A percentile compares a stretch with the other conserved stretches of the same genome.
Evolutionary conservation across 129 eudicot species (phyloP).

Genomic region (Apium graveolens): DNA sequence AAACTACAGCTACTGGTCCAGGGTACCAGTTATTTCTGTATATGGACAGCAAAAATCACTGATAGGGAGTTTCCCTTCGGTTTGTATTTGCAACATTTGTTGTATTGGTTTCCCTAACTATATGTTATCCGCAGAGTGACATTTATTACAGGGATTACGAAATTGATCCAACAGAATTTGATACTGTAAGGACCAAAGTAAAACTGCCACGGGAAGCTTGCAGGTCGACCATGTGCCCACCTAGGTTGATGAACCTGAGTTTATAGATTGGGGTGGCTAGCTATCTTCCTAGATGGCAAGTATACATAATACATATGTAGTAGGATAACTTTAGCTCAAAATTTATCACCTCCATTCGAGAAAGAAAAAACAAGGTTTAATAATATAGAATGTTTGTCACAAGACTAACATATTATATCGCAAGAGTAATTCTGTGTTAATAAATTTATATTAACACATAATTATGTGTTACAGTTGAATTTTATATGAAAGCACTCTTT

Average conservation of each 20-base stretch:
- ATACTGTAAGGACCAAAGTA: constrained; percentile 4
- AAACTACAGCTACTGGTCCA: background rate
- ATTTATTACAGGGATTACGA: background rate
- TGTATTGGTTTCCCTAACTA: background rate
- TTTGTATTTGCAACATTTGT: background rate
- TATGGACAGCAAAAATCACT: background rate
- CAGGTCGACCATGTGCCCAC: constrained; percentile 10
- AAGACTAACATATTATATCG: background rate
- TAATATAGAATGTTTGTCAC: background rate
- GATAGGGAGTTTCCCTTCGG: background rate
- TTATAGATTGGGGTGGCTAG: constrained; percentile 1
- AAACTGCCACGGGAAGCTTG: constrained; percentile 9
- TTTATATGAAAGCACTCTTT: no score
- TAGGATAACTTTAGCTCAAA: background rate
- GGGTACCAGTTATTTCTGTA: no score
- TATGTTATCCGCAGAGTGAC: background rate
- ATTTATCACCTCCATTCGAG: background rate
- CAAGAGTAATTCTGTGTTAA: no score
- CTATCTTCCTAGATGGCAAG: background rate
- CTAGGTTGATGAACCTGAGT: background rate
- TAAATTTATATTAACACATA: no score
- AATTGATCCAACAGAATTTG: background rate
- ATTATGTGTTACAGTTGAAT: no score
- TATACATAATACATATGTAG: background rate
- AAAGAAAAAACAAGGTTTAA: background rate